phyloP scores from a whole-genome alignment of 1,284 basidiomycete species.

The Apiotrichum mycotoxinovorans region DNA sequence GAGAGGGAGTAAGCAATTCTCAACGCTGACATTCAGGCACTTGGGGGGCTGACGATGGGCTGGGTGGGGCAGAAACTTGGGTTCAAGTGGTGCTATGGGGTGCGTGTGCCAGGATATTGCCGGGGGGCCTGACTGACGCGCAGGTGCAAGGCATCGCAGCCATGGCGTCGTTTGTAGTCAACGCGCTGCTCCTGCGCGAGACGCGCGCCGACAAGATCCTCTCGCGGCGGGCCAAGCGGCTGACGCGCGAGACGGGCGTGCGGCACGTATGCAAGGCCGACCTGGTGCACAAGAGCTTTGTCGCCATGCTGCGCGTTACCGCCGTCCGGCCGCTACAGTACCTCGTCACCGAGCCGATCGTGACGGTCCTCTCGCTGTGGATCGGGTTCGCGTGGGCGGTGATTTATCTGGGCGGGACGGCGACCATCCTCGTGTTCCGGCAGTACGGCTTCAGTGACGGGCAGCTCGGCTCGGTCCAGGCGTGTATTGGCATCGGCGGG shows the following conservation, averaged over 20 bases:
- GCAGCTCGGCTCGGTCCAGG: slow-evolving; percentile 26
- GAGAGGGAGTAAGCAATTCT: too few relatives aligned
- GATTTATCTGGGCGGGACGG: slow-evolving; percentile 40
- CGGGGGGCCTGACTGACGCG: not conserved
- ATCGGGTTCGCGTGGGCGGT: slow-evolving; percentile 50
- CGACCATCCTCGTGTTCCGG: slow-evolving; percentile 36
- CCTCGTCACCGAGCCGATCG: slow-evolving; percentile 53
- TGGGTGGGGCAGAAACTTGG: slow-evolving; percentile 32
- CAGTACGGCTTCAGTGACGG: slow-evolving; percentile 42
- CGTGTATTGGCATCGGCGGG: slow-evolving; percentile 55
- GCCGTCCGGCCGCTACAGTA: slow-evolving; percentile 39
- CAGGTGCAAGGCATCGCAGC: slow-evolving; percentile 32
- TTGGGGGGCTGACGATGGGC: slow-evolving; percentile 17
- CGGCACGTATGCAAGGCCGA: slow-evolving; percentile 44
- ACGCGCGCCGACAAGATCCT: slow-evolving; percentile 53
- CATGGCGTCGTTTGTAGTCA: slow-evolving; percentile 33
- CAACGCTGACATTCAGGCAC: not conserved
- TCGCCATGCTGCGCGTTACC: slow-evolving; percentile 39
- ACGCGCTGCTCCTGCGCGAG: slow-evolving; percentile 44
- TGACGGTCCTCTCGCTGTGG: slow-evolving; percentile 51
- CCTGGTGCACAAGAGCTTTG: slow-evolving; percentile 35
- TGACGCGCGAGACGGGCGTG: slow-evolving; percentile 48
- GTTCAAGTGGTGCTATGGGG: slow-evolving; percentile 43
- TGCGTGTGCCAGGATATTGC: not conserved
- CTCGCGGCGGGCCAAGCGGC: slow-evolving; percentile 39